Percentiles rank a stretch among this genome's conserved stretches.
Conservation (phyloP, 306 rosid species). For the Canavalia ensiformis region DNA sequence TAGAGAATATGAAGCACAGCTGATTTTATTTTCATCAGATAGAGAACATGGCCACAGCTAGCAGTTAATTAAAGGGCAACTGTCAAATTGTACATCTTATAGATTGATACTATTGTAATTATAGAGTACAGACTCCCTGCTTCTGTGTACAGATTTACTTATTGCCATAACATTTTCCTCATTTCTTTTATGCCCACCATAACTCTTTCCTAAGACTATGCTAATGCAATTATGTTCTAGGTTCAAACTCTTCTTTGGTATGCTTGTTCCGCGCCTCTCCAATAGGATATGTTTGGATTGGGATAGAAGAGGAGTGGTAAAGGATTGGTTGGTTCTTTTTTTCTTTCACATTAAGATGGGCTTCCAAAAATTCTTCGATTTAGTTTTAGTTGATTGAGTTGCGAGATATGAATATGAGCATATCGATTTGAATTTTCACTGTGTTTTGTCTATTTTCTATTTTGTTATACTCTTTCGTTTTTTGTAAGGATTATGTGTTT, state of each 20-base stretch:
- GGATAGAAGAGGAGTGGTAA: not conserved
- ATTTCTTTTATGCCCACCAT: not conserved
- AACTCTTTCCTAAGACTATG: constrained; percentile 14
- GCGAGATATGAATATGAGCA: too few relatives aligned
- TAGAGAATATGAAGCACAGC: constrained; percentile 21
- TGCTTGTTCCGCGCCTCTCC: not conserved
- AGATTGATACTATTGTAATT: not conserved
- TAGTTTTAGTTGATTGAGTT: too few relatives aligned
- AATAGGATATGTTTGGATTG: not conserved
- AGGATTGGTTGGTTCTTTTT: not conserved
- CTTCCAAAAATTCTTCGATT: too few relatives aligned
- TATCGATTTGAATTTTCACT: too few relatives aligned
- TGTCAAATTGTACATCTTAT: constrained; percentile 20
- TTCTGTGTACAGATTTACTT: constrained; percentile 7
- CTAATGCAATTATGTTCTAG: not conserved
- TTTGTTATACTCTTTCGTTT: too few relatives aligned
- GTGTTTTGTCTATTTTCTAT: too few relatives aligned
- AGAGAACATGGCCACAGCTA: constrained; percentile 11
- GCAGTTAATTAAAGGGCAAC: constrained; percentile 14
- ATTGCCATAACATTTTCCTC: not conserved
- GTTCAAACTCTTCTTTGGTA: not conserved
- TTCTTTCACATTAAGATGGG: too few relatives aligned
- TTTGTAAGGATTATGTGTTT: too few relatives aligned
- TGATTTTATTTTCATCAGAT: constrained; percentile 3
- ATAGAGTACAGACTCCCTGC: not conserved